A percentile compares a stretch with the other conserved stretches of the same genome.
Evolutionary conservation across 116 monocot species (phyloP).

Genomic region (Iris pallida): DNA sequence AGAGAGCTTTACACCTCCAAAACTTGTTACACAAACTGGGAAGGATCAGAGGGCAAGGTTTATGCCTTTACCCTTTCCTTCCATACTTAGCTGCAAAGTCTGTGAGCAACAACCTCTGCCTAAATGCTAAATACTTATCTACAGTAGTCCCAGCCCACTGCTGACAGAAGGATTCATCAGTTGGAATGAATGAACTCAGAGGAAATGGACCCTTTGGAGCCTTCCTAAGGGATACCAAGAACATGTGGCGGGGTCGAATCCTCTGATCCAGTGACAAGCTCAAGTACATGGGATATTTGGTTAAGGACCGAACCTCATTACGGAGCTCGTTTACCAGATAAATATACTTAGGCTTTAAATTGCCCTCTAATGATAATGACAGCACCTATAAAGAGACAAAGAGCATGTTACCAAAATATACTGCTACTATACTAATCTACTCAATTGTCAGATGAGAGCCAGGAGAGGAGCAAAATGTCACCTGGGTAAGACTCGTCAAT

Average conservation of each 20-base stretch:
- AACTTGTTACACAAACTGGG: background rate
- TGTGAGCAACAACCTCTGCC: conserved; percentile 51
- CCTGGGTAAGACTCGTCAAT: conserved; percentile 86
- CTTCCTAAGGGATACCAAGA: conserved; percentile 80
- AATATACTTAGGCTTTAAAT: conserved; percentile 84
- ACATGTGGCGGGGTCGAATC: conserved; percentile 83
- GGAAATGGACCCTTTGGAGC: conserved; percentile 96
- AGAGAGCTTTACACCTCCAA: background rate
- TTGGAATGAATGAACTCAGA: conserved; percentile 78
- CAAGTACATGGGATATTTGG: conserved; percentile 92
- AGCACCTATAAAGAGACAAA: conserved; percentile 52
- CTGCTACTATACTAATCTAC: too few species aligned
- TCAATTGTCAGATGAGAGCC: too few species aligned
- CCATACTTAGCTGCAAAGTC: conserved; percentile 63
- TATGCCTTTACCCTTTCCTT: conserved; percentile 26
- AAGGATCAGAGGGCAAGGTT: background rate
- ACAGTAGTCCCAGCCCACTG: conserved; percentile 92
- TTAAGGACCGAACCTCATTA: conserved; percentile 82
- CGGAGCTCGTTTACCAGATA: conserved; percentile 89
- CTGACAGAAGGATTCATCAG: conserved; percentile 79
- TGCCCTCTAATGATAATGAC: conserved; percentile 84
- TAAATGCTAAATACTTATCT: conserved; percentile 71
- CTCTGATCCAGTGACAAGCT: conserved; percentile 92
- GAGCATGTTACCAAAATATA: background rate
- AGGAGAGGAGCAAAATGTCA: conserved; percentile 12